Evolutionary conservation across 306 rosid species (phyloP).

Genomic region (Aeschynomene evenia): DNA sequence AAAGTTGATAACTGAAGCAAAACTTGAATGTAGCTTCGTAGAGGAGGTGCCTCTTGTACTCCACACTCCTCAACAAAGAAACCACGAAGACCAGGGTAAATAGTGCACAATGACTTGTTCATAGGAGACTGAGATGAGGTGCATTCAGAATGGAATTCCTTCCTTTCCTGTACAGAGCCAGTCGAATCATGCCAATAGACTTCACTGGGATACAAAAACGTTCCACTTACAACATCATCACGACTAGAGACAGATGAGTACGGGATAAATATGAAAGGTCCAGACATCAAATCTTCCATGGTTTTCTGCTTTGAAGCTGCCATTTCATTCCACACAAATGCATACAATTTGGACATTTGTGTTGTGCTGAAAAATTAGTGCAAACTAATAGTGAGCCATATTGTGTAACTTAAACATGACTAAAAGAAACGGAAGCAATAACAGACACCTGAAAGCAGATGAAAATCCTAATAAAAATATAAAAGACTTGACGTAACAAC

Average conservation of each 20-base stretch:
- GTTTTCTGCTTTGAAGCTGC: conserved; percentile 57
- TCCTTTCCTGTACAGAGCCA: conserved; percentile 56
- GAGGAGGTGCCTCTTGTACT: conserved; percentile 69
- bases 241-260: conserved; percentile 45
- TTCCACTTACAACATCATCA: conserved; percentile 63
- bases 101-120: conserved; percentile 55
- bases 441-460: background rate
- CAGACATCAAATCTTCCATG: conserved; percentile 57
- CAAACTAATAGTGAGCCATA: conserved; percentile 13
- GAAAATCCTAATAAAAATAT: background rate
- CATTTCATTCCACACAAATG: conserved; percentile 80
- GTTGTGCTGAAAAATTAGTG: conserved; percentile 50
- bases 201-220: conserved; percentile 56
- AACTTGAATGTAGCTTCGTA: conserved; percentile 70
- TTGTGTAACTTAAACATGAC: background rate
- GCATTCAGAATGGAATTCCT: conserved; percentile 40
- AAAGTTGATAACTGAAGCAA: conserved; percentile 71
- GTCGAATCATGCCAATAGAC: conserved; percentile 79
- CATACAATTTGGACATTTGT: conserved; percentile 79
- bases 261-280: conserved; percentile 78
- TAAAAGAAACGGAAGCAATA: background rate
- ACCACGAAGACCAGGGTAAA: conserved; percentile 74
- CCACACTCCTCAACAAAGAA: conserved; percentile 72
- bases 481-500: background rate
- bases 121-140: conserved; percentile 42